Base-by-base conservation (phyloP, 352 stramenopile species). In the Phytopythium kandeliae region DNA sequence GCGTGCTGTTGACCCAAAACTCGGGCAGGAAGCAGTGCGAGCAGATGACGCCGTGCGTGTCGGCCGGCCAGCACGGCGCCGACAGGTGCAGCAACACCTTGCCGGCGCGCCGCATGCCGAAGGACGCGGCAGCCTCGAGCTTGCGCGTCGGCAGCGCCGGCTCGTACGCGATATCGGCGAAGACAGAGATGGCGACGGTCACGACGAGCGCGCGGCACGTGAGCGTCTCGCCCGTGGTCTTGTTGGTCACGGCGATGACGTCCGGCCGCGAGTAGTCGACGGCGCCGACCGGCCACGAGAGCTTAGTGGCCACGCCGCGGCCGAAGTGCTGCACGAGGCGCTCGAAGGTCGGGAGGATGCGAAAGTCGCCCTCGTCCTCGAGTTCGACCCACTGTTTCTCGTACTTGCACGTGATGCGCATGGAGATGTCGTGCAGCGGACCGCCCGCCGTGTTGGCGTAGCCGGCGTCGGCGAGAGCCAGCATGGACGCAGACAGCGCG, bases 331-430 rank as follows among this genome's bases (percentile, higher is more conserved):
- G 65, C 30, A 89, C 65, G 46, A 92, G 74, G 30, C 79, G 79
- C 40, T 69, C 69, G 34, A 88, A 89, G 24, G 78, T 86, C 8
- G 76, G 75, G 31, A 82, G 63, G 30, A 89, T 63, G 44, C 82
- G 78, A 57, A 79, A 92, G 56, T 92, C 82, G 12, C 82, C 82
- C 24, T 92, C 82, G 40, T 90, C 79, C 54, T 92, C 82, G 16
- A 87, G 53, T 43, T 88, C 78, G 59, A 89, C 76, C 82, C 82
- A 92, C 55, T 92, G 82, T 25, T 80, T 79, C 54, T 92, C 82
- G 46, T 90, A 92, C 24, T 75, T 74, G 42, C 79, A 92, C 16
- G 79, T 92, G 42, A 79, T 70, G 26, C 82, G 77, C 58, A 88
- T 70, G 36, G 82, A 92, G 51, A 92, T 92, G 34, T 92, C 75